These are phyloP conservation scores for Striga hermonthica DNA, from an alignment of 305 asterid species.

Conservation along the genomic window DNA sequence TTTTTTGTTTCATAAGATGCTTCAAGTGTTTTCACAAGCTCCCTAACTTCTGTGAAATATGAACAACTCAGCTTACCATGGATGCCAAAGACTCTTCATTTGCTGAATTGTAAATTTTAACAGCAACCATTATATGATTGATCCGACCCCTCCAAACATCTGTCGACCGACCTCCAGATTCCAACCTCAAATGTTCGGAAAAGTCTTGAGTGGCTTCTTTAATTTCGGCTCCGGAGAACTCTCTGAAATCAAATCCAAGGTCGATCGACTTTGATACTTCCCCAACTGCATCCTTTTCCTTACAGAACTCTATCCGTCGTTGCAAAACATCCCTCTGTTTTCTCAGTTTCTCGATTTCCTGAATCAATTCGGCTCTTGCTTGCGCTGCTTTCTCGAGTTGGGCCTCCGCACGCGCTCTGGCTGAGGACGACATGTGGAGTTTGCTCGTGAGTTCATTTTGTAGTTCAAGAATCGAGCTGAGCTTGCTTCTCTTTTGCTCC, in stretches of 20 bases:
- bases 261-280: conserved; percentile 35
- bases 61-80: conserved; percentile 38
- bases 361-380: conserved; percentile 43
- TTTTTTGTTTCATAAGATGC: no score
- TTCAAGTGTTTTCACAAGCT: neutral
- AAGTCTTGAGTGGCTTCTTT: conserved; percentile 58
- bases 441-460: conserved; percentile 53
- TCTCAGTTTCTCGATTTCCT: conserved; percentile 53
- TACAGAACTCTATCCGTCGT: conserved; percentile 63
- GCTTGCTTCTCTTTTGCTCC: conserved; percentile 46
- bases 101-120: conserved; percentile 40
- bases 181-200: conserved; percentile 45
- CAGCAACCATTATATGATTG: conserved; percentile 46
- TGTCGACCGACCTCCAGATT: conserved; percentile 43
- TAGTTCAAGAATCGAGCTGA: conserved; percentile 47
- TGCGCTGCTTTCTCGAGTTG: conserved; percentile 49
- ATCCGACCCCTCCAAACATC: conserved; percentile 51
- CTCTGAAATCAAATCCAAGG: conserved; percentile 40
- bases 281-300: conserved; percentile 52
- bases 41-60: neutral
- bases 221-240: conserved; percentile 55
- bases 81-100: conserved; percentile 34
- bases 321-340: conserved; percentile 49
- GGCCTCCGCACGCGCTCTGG: conserved; percentile 42
- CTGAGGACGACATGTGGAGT: conserved; percentile 46